Conservation (phyloP, 2,329 filamentous ascomycete species). For the Pestalotiopsis sp. region DNA sequence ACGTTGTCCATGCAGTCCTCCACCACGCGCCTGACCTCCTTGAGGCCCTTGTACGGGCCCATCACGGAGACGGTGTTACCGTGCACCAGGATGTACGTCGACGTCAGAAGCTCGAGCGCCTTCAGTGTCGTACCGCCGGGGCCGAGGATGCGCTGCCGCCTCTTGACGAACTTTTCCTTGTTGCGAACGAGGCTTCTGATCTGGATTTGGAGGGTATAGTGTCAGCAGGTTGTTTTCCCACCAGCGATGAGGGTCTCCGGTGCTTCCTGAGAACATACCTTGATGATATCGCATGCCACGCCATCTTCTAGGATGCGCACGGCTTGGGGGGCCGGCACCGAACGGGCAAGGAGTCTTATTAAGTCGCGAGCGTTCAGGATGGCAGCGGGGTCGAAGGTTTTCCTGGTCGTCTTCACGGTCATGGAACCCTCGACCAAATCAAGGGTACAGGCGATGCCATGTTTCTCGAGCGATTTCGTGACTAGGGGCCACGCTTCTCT, state of each 20-base stretch:
- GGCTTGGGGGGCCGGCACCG: constrained; percentile 89
- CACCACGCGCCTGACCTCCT: constrained; percentile 56
- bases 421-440: constrained; percentile 95
- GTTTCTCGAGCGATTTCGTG: constrained; percentile 82
- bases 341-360: constrained; percentile 88
- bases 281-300: constrained; percentile 91
- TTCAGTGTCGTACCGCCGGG: constrained; percentile 91
- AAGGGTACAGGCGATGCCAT: constrained; percentile 85
- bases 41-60: constrained; percentile 89
- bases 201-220: constrained; percentile 17
- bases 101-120: constrained; percentile 86
- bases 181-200: constrained; percentile 87
- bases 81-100: constrained; percentile 92
- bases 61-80: constrained; percentile 93
- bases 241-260: background rate
- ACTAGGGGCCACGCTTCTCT: constrained; percentile 87
- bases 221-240: background rate
- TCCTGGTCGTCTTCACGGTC: constrained; percentile 92
- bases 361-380: constrained; percentile 93
- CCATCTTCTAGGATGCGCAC: constrained; percentile 93
- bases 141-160: constrained; percentile 87
- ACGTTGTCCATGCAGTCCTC: constrained; percentile 67
- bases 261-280: constrained; percentile 34
- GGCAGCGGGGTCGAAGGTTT: constrained; percentile 82
- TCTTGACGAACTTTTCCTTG: constrained; percentile 94